Base-by-base conservation (phyloP, 306 rosid species). In the Cyclanthera cordifolia region DNA sequence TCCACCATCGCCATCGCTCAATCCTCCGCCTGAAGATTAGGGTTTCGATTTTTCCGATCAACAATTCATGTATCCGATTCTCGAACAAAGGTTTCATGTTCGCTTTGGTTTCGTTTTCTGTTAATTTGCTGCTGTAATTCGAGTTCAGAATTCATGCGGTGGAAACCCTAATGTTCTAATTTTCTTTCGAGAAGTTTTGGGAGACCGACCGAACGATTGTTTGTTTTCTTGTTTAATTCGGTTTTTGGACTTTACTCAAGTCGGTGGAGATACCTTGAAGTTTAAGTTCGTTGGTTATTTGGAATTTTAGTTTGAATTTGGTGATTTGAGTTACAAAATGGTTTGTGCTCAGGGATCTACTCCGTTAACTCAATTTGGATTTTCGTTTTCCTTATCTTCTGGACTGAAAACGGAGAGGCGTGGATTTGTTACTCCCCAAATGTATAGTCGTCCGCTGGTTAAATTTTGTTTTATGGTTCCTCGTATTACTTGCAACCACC, bases 321-420 rank as follows among this genome's bases (percentile, higher is more conserved):
- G 56, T 45, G 24, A 6, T 71, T 56, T 68, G 72, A 49, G 70
- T 73, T 47, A 3, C 17, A 39, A 72, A 74, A 76, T 93, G 99
- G 83, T 85, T 23, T 84, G 77, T 78, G 83, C 82, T 50, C 83
- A 70, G 47, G 88, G 87, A 57, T 67, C 79, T 69, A 61, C 85
- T 67, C 77, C 86, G 72, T 67, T 77, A 39, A 75, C 84, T 67
- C 68, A 79, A 64, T 58, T 74, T 68, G 78, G 75, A 30, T 76
- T 80, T 51, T 68, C 81, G 28, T 83, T 64, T 75, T 74, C 86
- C 74, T 72, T 83, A 15, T 61, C 72, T 24, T 74, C 76, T 69
- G 70, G 84, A 52, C 64, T 75, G 46, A 81, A 63, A n/a, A 13
- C 70, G 12, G 14, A 21, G 37, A 67, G 81, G 37, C 19, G 53